Percentiles rank a stretch among this genome's conserved stretches.
Evolutionary conservation across 2,329 filamentous ascomycete species (phyloP).

Genomic region (Calonectria hawksworthii): DNA sequence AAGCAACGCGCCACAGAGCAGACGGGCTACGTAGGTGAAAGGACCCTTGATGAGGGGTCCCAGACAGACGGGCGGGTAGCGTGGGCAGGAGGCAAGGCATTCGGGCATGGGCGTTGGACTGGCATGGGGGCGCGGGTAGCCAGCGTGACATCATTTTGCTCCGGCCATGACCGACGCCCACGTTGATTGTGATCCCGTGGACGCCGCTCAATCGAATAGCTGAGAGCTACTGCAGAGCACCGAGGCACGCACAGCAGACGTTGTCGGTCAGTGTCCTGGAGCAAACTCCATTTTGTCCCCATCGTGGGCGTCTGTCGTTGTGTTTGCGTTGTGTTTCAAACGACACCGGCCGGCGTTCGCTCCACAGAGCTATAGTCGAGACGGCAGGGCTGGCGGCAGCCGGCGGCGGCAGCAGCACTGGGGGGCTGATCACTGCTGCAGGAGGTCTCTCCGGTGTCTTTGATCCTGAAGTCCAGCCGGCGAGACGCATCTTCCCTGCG

Average conservation of each 20-base stretch:
- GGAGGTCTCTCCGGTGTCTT: slow-evolving; percentile 3
- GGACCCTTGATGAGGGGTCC: slow-evolving; percentile 15
- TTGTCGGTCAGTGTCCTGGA: background rate
- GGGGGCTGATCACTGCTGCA: slow-evolving; percentile 15
- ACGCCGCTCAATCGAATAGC: slow-evolving; percentile 9
- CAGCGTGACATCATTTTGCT: slow-evolving; percentile 30
- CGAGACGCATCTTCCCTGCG: background rate
- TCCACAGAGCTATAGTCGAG: slow-evolving; percentile 6
- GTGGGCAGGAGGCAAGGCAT: slow-evolving; percentile 10
- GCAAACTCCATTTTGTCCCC: slow-evolving; percentile 4
- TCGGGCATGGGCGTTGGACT: slow-evolving; percentile 11
- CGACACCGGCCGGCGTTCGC: background rate
- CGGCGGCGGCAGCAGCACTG: background rate
- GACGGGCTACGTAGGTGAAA: slow-evolving; percentile 4
- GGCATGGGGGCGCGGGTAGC: slow-evolving; percentile 21
- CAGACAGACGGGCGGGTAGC: slow-evolving; percentile 4
- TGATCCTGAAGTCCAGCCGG: background rate
- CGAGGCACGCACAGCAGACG: background rate
- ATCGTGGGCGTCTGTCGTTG: slow-evolving; percentile 5
- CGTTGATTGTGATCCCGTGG: slow-evolving; percentile 28
- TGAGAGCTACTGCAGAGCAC: slow-evolving; percentile 21
- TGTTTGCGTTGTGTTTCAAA: slow-evolving; percentile 2
- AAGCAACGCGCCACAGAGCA: slow-evolving; percentile 14
- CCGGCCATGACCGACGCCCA: slow-evolving; percentile 26
- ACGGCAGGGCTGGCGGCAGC: slow-evolving; percentile 18